Conservation (phyloP, 108 stramenopile species). For the Skeletonema tropicum region DNA sequence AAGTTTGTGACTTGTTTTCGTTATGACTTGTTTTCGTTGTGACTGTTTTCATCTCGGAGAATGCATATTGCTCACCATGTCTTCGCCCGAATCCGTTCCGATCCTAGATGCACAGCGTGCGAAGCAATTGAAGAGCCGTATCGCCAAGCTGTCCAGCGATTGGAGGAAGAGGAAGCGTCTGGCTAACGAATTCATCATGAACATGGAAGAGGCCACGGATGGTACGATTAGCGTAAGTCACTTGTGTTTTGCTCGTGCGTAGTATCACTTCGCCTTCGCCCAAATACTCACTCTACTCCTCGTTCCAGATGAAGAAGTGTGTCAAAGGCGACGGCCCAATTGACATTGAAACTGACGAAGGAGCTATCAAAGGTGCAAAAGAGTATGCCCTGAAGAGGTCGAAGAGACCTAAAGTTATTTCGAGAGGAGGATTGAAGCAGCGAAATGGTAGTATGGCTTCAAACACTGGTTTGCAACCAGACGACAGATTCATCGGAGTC, state of each 20-base stretch:
- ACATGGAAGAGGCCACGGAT: slow-evolving; percentile 66
- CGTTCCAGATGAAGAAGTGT: slow-evolving; percentile 57
- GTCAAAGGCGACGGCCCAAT: slow-evolving; percentile 76
- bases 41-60: background rate
- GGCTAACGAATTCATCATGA: slow-evolving; percentile 57
- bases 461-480: slow-evolving; percentile 9
- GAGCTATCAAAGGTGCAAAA: slow-evolving; percentile 50
- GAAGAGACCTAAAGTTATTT: slow-evolving; percentile 13
- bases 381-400: slow-evolving; percentile 47
- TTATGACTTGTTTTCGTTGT: background rate
- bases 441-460: slow-evolving; percentile 9
- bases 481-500: slow-evolving; percentile 43
- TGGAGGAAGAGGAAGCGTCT: slow-evolving; percentile 73
- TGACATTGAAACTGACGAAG: slow-evolving; percentile 75
- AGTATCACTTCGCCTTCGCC: no score
- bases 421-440: slow-evolving; percentile 12
- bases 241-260: no score
- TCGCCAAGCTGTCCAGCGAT: slow-evolving; percentile 61
- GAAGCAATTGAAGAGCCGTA: slow-evolving; percentile 56
- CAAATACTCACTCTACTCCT: no score
- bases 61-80: background rate
- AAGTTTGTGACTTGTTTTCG: background rate
- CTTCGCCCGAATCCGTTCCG: background rate
- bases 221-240: slow-evolving; percentile 40
- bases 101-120: slow-evolving; percentile 59